Evolutionary conservation across 441 rosid species (phyloP).

Genomic region (Metrosideros polymorpha): DNA sequence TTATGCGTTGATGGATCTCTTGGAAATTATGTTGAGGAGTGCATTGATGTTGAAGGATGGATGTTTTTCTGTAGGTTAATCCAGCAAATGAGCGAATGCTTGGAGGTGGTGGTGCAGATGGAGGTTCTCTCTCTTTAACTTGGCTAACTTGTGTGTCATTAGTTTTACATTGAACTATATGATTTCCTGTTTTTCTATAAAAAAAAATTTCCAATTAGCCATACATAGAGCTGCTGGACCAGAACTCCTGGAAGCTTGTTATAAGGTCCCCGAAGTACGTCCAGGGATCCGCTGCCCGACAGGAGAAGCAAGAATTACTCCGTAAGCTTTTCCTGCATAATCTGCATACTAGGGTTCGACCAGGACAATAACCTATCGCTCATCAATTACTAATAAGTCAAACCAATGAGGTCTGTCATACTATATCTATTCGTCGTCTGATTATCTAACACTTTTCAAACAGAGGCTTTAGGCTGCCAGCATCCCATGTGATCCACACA

Average conservation of each 20-base stretch:
- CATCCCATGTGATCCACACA: slow-evolving; percentile 72
- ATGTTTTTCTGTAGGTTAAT: slow-evolving; percentile 34
- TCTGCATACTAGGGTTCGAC: background rate
- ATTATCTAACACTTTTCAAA: background rate
- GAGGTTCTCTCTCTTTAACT: slow-evolving; percentile 31
- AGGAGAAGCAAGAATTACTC: slow-evolving; percentile 86
- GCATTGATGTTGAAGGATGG: background rate
- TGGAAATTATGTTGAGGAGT: background rate
- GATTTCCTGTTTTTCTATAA: background rate
- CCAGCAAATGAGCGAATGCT: slow-evolving; percentile 84
- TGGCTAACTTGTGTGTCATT: background rate
- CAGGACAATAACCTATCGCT: background rate
- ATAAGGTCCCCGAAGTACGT: slow-evolving; percentile 59
- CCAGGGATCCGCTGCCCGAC: slow-evolving; percentile 73
- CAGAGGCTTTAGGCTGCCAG: slow-evolving; percentile 85
- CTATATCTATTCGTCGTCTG: background rate
- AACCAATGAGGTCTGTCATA: background rate
- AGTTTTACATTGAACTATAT: background rate
- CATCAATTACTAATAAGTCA: background rate
- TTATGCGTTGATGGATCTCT: background rate
- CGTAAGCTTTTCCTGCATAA: slow-evolving; percentile 15
- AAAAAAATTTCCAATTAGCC: slow-evolving; percentile 26
- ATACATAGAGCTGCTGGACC: slow-evolving; percentile 94
- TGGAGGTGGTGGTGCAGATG: slow-evolving; percentile 95
- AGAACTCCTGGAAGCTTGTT: slow-evolving; percentile 63